Conservation (phyloP, 78 protist species). For the Ministeria vibrans region DNA sequence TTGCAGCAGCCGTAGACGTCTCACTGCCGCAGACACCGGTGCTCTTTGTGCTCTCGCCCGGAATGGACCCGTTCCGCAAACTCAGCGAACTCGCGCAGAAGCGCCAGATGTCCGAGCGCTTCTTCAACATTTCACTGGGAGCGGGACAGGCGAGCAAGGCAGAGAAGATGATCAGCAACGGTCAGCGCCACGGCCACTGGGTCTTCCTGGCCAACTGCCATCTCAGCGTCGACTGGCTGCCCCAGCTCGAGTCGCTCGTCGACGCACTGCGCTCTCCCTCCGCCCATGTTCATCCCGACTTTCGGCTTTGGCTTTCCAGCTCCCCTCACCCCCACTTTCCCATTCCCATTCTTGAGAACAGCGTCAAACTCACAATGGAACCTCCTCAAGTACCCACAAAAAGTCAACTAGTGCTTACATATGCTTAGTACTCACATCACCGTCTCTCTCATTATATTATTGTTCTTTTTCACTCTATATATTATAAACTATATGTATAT, state of each 20-base stretch:
- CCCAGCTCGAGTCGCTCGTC: conserved; percentile 57
- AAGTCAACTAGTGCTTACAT: no score
- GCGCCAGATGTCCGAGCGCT: conserved; percentile 13
- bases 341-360: conserved; percentile 70
- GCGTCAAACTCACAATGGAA: conserved; percentile 85
- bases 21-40: conserved; percentile 49
- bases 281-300: conserved; percentile 48
- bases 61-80: conserved; percentile 68
- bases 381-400: no score
- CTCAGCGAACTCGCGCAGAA: conserved; percentile 42
- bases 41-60: conserved; percentile 80
- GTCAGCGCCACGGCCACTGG: conserved; percentile 60
- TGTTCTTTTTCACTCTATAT: no score
- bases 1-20: conserved; percentile 24
- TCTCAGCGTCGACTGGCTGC: conserved; percentile 55
- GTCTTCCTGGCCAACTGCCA: conserved; percentile 88
- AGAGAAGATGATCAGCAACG: conserved; percentile 32
- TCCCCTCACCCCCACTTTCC: conserved; percentile 83
- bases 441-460: no score
- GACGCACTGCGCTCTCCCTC: conserved; percentile 27
- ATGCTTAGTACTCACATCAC: no score
- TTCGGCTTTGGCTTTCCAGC: conserved; percentile 81
- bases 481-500: no score
- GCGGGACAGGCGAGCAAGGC: conserved; percentile 77
- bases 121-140: conserved; percentile 67